Base-by-base conservation (phyloP, 2,329 filamentous ascomycete species). In the Xylariaceae sp. region DNA sequence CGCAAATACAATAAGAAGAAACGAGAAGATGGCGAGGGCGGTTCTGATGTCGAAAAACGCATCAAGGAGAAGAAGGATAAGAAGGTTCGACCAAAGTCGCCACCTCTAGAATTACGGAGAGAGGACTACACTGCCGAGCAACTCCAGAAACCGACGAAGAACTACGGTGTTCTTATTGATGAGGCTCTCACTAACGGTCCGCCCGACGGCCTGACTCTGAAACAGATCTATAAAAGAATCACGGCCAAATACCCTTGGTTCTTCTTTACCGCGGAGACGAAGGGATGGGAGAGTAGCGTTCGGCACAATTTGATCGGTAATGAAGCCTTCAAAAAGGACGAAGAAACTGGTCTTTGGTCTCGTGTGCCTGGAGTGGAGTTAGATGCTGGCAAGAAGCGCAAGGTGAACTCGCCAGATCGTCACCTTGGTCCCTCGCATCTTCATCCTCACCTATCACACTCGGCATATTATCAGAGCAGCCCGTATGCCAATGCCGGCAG, bases 211-310 rank as follows among this genome's bases (percentile, higher is more conserved):
- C 72, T 85, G 48, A 82, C 80, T 2, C 75, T 86, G 51, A 84
- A 85, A 70, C 82, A 85, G 71, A 84, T 85, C 57, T 86, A 86
- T 72, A 85, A 85, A 71, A 76, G 82, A 53, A 86, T 86, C 56
- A 81, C 80, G 64, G 75, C 77, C 60, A 77, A 76, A 64, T 85
- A 85, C 64, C 82, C 82, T 8, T 85, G 80, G 76, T 86, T 82
- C 64, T 82, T 80, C 64, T 85, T 85, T 66, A 77, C 76, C 56
- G 81, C 82, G 15, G 82, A 83, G 67, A 85, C 83, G 4, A 86
- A 84, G 68, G 83, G 83, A n/a, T 86, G 83, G 83, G 82, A 86
- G 69, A 85, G 82, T 64, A 85, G 82, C 66, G 83, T 86, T n/a
- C 80, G 83, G 0, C 83, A 86, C 66, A 86, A 85, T 58, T 76